Evolutionary conservation across 2,329 filamentous ascomycete genomes (phyloP).

Genomic region (Trichoderma guizhouense): DNA sequence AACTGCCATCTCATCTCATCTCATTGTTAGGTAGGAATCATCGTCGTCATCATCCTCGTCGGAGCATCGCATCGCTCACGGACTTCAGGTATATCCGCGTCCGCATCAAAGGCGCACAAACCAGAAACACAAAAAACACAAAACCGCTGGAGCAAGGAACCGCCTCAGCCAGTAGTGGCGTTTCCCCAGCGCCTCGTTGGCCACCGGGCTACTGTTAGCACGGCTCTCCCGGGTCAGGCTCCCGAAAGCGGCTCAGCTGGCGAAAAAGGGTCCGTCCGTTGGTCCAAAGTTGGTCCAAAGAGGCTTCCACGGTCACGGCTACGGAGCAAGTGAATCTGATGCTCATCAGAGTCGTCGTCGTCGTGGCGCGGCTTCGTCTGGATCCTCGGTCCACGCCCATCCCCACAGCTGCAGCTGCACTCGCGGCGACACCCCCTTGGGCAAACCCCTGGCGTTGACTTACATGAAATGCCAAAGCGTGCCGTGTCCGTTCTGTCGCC

Average conservation of each 20-base stretch:
- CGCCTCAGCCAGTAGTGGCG: background rate
- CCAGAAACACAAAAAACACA: background rate
- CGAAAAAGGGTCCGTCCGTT: background rate
- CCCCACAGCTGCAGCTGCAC: slow-evolving; percentile 12
- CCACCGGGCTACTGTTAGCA: background rate
- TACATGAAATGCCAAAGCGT: slow-evolving; percentile 4
- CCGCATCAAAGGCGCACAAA: background rate
- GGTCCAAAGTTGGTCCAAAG: background rate
- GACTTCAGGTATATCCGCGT: background rate
- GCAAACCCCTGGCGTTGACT: slow-evolving; percentile 17
- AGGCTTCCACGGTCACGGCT: background rate
- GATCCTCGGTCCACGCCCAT: slow-evolving; percentile 10
- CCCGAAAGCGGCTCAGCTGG: slow-evolving; percentile 17
- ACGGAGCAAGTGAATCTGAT: slow-evolving; percentile 1
- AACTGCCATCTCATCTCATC: background rate
- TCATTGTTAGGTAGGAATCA: background rate
- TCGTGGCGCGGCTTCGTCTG: slow-evolving; percentile 10
- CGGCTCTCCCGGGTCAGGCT: slow-evolving; percentile 13
- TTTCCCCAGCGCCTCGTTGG: background rate
- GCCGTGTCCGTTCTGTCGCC: slow-evolving; percentile 4
- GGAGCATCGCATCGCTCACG: background rate
- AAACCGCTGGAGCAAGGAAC: background rate
- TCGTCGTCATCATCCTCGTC: background rate
- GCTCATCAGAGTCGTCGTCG: background rate
- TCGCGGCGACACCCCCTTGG: slow-evolving; percentile 4